Base-by-base conservation (phyloP, 179 eudicot genomes). In the Silene coronaria region DNA sequence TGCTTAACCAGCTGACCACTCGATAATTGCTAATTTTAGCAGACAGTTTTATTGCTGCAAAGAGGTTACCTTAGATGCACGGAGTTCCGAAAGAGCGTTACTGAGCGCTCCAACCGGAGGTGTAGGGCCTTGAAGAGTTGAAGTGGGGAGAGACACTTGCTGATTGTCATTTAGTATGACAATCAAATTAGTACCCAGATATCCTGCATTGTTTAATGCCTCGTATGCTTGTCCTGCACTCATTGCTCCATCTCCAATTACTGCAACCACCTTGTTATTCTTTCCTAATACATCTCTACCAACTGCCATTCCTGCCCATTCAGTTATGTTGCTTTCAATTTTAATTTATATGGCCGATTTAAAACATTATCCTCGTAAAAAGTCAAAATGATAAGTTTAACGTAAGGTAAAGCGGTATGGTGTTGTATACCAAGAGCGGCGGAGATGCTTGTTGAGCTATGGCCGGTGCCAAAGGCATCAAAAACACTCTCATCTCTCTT, bases 61-160 rank as follows among this genome's bases (percentile, higher is more conserved):
- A n/a, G n/a, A n/a, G n/a, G 45, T 9, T 67, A 90, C 75, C 86
- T 85, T 38, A 86, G 73, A 69, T 1, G 92, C 89, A 69, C 87
- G 90, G 71, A 90, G 86, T 75, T 84, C 82, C 53, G 85, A 27
- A 10, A 90, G 67, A 58, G 96, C 83, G 23, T 82, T 69, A 73
- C 96, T 90, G 75, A 90, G 90, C n/a, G 96, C 91, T n/a, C 96
- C 96, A 26, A 88, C 96, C 36, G 96, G 92, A 53, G 86, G 85
- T 12, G 89, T 89, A 45, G 92, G 92, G 21, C 91, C 92, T 70
- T 90, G 88, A 12, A 90, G 84, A 0, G 92, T 90, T 1, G 90
- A 91, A 0, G 96, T 90, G n/a, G 96, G 96, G 14, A 90, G 78
- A 0, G 91, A 90, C 26, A 90, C 96, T 79, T 90, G 96, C 77